Conservation (phyloP, 2,329 filamentous ascomycete species). For the Ascochyta fabae region DNA sequence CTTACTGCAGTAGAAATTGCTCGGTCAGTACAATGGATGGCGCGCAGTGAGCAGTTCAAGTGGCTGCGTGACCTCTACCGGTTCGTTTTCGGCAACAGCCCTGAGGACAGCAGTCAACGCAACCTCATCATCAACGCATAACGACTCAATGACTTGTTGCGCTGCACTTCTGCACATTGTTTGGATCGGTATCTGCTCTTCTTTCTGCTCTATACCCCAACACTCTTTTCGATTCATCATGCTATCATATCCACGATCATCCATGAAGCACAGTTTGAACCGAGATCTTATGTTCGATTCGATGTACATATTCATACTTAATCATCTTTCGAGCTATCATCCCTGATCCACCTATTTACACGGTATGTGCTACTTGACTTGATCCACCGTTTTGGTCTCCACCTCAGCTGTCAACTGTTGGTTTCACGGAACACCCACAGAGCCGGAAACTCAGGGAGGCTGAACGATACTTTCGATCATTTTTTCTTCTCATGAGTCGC, state of each 20-base stretch:
- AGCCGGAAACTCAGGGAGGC: neutral
- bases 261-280: conserved; percentile 6
- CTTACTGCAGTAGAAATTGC: conserved; percentile 77
- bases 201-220: conserved; percentile 18
- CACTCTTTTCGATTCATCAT: conserved; percentile 14
- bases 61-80: conserved; percentile 85
- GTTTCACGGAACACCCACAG: neutral
- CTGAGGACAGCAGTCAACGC: conserved; percentile 76
- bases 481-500: neutral
- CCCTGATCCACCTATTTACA: no score
- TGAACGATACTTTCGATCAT: neutral
- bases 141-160: conserved; percentile 5
- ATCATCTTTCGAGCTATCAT: neutral
- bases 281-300: conserved; percentile 3
- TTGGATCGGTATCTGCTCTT: conserved; percentile 12
- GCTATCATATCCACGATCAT: conserved; percentile 7
- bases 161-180: neutral
- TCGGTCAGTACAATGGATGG: conserved; percentile 79
- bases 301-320: conserved; percentile 9
- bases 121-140: conserved; percentile 65
- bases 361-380: neutral
- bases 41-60: conserved; percentile 71
- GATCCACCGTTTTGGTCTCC: neutral
- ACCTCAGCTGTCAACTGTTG: neutral
- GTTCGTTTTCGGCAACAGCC: conserved; percentile 81